phyloP scores from a whole-genome alignment of 305 asterid genomes.

The Solanum hybrid region DNA sequence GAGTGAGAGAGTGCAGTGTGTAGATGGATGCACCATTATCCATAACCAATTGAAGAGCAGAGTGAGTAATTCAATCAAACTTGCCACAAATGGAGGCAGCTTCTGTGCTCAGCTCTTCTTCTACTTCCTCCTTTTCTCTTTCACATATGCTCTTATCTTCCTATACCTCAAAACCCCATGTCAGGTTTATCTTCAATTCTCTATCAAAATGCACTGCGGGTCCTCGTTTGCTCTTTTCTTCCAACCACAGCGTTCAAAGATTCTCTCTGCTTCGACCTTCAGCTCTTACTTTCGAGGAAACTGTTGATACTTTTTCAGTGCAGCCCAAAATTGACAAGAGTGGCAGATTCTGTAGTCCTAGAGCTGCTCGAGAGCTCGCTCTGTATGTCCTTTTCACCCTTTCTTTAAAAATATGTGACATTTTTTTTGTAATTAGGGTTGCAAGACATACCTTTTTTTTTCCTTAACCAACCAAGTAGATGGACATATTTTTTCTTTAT shows the following conservation, averaged over 20 bases:
- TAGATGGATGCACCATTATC: conserved; percentile 2
- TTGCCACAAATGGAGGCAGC: background rate
- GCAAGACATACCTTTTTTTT: background rate
- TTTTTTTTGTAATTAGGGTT: background rate
- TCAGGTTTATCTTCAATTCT: conserved; percentile 7
- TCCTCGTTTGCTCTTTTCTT: conserved; percentile 7
- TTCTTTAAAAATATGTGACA: background rate
- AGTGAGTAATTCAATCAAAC: background rate
- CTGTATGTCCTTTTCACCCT: conserved; percentile 24
- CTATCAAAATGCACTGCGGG: background rate
- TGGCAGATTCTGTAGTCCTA: conserved; percentile 76
- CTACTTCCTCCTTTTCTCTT: background rate
- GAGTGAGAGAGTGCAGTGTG: background rate
- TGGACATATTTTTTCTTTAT: background rate
- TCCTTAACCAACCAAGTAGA: background rate
- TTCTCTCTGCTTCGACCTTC: conserved; percentile 7
- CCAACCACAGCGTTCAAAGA: background rate
- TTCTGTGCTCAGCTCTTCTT: conserved; percentile 2
- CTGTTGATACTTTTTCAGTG: conserved; percentile 3
- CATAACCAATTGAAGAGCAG: background rate
- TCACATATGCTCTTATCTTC: background rate
- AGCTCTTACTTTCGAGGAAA: conserved; percentile 9
- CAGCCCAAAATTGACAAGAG: conserved; percentile 66
- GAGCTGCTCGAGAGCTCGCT: conserved; percentile 85
- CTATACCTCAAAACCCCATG: background rate